These are phyloP conservation scores for Aquilaria agallochum DNA, from an alignment of 441 rosid species.

Conservation along the genomic window DNA sequence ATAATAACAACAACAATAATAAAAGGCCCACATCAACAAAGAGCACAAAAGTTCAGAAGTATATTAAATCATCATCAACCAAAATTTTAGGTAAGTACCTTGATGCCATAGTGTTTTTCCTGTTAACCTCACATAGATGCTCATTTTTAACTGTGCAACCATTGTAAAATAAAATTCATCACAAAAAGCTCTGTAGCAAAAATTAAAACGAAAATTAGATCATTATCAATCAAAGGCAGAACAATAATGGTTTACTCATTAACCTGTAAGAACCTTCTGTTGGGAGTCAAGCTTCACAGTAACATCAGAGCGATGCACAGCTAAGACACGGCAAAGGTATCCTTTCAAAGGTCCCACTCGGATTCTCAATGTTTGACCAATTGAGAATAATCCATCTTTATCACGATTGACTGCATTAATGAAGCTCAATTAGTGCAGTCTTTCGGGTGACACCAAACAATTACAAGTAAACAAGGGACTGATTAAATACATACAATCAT, in stretches of 20 bases:
- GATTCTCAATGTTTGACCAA: constrained; percentile 93
- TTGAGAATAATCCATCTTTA: constrained; percentile 57
- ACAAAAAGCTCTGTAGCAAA: neutral
- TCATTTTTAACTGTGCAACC: constrained; percentile 68
- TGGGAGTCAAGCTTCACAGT: constrained; percentile 92
- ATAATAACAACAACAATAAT: neutral
- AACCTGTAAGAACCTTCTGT: constrained; percentile 84
- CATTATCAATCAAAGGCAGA: constrained; percentile 7
- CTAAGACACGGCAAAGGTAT: constrained; percentile 85
- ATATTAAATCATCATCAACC: constrained; percentile 11
- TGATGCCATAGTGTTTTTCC: constrained; percentile 45
- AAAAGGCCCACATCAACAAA: constrained; percentile 11
- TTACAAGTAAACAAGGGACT: constrained; percentile 5
- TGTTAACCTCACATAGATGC: constrained; percentile 87
- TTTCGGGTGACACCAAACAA: constrained; percentile 8
- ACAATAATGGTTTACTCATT: constrained; percentile 14
- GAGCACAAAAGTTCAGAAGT: constrained; percentile 6
- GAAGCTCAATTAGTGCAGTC: constrained; percentile 22
- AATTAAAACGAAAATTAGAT: constrained; percentile 1
- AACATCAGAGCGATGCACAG: constrained; percentile 66
- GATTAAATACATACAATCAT: constrained; percentile 49
- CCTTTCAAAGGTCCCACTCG: constrained; percentile 94
- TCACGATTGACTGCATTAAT: constrained; percentile 61
- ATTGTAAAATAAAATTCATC: constrained; percentile 16
- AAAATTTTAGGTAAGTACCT: constrained; percentile 34